These are phyloP conservation scores for Ogataea paradorogensis DNA, from an alignment of 805 yeast species.

Conservation along the genomic window DNA sequence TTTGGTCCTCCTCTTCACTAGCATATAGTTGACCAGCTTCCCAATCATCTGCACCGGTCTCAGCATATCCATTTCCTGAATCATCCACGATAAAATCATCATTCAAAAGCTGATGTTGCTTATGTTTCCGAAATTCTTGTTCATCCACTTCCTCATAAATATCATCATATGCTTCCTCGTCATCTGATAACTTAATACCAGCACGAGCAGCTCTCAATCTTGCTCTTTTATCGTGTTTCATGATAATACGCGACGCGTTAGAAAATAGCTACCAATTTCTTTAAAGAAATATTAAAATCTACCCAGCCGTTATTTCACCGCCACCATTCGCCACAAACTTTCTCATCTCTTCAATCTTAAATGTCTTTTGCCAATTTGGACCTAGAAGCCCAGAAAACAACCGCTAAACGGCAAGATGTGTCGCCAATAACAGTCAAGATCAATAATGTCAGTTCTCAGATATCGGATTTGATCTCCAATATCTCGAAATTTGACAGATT, in stretches of 20 bases:
- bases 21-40: conserved; percentile 53
- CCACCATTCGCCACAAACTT: conserved; percentile 6
- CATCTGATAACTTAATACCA: conserved; percentile 47
- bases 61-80: conserved; percentile 90
- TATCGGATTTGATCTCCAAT: conserved; percentile 35
- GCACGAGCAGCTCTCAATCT: conserved; percentile 63
- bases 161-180: conserved; percentile 41
- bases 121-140: conserved; percentile 67
- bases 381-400: conserved; percentile 43
- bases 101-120: conserved; percentile 74
- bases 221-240: conserved; percentile 35
- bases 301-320: conserved; percentile 1
- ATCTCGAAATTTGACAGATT: conserved; percentile 49
- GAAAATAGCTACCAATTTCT: background rate
- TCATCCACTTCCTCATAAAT: conserved; percentile 91
- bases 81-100: conserved; percentile 96
- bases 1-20: conserved; percentile 53
- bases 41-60: conserved; percentile 91
- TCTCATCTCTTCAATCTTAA: background rate
- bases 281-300: too few species aligned
- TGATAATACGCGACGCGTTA: conserved; percentile 9
- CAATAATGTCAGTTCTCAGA: conserved; percentile 19
- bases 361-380: conserved; percentile 59
- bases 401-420: background rate
- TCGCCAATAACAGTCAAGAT: conserved; percentile 5